phyloP scores from a whole-genome alignment of 768 basidiomycete species.

The Amanita brunnescens region DNA sequence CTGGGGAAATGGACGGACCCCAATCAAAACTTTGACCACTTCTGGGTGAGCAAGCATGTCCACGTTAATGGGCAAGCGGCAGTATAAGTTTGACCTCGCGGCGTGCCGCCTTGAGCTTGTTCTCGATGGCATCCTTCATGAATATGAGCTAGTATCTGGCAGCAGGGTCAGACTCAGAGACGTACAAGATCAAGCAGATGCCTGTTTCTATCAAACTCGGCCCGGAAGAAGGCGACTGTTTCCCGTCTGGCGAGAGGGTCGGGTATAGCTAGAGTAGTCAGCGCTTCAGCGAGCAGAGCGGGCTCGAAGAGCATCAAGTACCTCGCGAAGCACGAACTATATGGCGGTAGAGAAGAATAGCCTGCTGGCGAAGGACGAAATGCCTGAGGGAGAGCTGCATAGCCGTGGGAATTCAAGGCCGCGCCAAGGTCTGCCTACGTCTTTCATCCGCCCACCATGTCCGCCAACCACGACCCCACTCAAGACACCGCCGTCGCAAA shows the following conservation, averaged over 20 bases:
- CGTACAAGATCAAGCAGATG: slow-evolving; percentile 51
- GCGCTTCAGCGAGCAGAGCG: background rate
- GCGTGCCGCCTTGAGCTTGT: slow-evolving; percentile 43
- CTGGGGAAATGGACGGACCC: background rate
- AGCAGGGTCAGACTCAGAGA: slow-evolving; percentile 1
- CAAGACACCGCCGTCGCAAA: slow-evolving; percentile 3
- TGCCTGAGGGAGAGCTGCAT: slow-evolving; percentile 50
- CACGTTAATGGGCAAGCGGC: slow-evolving; percentile 18
- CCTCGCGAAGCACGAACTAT: slow-evolving; percentile 65
- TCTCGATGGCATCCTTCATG: slow-evolving; percentile 48
- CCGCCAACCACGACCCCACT: background rate
- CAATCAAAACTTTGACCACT: background rate
- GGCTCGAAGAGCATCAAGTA: slow-evolving; percentile 19
- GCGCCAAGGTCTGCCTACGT: slow-evolving; percentile 12
- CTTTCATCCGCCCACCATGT: slow-evolving; percentile 8
- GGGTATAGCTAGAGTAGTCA: slow-evolving; percentile 42
- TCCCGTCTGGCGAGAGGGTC: slow-evolving; percentile 53
- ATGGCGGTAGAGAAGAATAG: slow-evolving; percentile 53
- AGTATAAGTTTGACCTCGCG: slow-evolving; percentile 58
- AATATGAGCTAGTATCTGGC: background rate
- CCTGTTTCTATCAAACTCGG: slow-evolving; percentile 59
- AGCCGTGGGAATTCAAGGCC: slow-evolving; percentile 28
- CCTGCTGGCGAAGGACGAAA: slow-evolving; percentile 61
- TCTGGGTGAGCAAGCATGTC: no score
- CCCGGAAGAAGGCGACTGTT: slow-evolving; percentile 64